Percentiles rank a stretch among this genome's conserved stretches.
Conservation (phyloP, 2,329 filamentous ascomycete species). For the Penicillium occitanis region DNA sequence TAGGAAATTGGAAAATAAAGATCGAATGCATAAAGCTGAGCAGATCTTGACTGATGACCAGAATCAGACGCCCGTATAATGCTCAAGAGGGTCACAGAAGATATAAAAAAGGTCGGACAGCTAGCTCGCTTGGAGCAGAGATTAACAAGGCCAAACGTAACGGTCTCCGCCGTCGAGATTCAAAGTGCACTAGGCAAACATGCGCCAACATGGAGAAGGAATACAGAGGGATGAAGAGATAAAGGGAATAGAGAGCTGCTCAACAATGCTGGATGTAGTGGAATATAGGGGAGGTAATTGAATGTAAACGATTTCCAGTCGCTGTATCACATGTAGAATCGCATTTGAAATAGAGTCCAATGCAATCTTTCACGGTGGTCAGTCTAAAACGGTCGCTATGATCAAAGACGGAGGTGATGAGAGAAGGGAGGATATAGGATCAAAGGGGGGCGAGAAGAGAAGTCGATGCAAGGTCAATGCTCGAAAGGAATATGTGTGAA, state of each 20-base stretch:
- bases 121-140: constrained; percentile 31
- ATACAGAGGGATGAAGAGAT: constrained; percentile 8
- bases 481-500: constrained; percentile 6
- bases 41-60: constrained; percentile 34
- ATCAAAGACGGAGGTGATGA: constrained; percentile 14
- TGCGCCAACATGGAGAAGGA: constrained; percentile 17
- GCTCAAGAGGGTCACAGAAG: constrained; percentile 26
- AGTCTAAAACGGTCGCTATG: constrained; percentile 19
- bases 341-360: background rate
- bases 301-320: constrained; percentile 15
- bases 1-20: constrained; percentile 11
- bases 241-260: constrained; percentile 15
- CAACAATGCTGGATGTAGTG: constrained; percentile 21
- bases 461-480: constrained; percentile 15
- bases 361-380: constrained; percentile 18
- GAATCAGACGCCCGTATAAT: constrained; percentile 41
- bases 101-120: constrained; percentile 25
- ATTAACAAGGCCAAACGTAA: constrained; percentile 15
- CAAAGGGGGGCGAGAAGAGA: background rate
- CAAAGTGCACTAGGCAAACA: constrained; percentile 14
- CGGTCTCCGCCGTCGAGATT: constrained; percentile 22
- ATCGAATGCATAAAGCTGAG: constrained; percentile 29
- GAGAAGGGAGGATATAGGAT: background rate
- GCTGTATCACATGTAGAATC: constrained; percentile 16
- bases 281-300: background rate